Percentiles rank a stretch among this genome's conserved stretches.
Evolutionary conservation across 768 basidiomycete genomes (phyloP).

Genomic region (Mycena olivaceomarginata): DNA sequence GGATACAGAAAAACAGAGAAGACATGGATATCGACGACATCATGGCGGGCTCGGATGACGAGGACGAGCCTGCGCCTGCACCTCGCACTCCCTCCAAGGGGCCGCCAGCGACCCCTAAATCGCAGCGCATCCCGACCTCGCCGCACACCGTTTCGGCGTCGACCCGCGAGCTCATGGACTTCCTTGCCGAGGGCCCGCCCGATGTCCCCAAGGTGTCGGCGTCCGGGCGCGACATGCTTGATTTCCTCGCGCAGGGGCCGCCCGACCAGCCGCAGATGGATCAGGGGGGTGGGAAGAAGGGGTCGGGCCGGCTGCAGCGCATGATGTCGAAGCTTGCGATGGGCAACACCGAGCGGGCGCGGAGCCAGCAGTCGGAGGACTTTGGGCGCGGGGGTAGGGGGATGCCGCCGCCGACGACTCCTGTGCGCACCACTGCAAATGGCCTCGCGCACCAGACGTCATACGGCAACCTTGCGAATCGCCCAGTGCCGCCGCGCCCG

Average conservation of each 20-base stretch:
- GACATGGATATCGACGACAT: constrained; percentile 86
- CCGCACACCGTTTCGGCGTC: constrained; percentile 60
- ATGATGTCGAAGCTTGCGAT: constrained; percentile 89
- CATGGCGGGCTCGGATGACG: constrained; percentile 82
- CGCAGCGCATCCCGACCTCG: constrained; percentile 45
- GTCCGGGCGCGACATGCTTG: constrained; percentile 69
- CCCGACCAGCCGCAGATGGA: constrained; percentile 64
- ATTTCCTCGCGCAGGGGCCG: constrained; percentile 76
- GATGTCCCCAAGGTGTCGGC: constrained; percentile 63
- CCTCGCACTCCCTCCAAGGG: constrained; percentile 46
- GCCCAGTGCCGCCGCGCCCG: constrained; percentile 78
- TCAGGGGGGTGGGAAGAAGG: constrained; percentile 64
- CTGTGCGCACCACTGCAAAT: constrained; percentile 44
- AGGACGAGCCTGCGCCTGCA: constrained; percentile 55
- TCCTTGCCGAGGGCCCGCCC: constrained; percentile 74
- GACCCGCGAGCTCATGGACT: constrained; percentile 75
- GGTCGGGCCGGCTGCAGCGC: constrained; percentile 79
- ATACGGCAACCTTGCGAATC: constrained; percentile 69
- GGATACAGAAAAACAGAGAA: constrained; percentile 74
- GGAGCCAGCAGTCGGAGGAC: constrained; percentile 45
- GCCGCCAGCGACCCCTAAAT: constrained; percentile 38
- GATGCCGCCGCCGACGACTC: constrained; percentile 53
- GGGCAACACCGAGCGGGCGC: constrained; percentile 63
- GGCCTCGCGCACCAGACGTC: constrained; percentile 46
- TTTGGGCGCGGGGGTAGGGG: constrained; percentile 43